Conservation (phyloP, 192 early-diverging fungal genomes). For the Coemansia reversa region DNA sequence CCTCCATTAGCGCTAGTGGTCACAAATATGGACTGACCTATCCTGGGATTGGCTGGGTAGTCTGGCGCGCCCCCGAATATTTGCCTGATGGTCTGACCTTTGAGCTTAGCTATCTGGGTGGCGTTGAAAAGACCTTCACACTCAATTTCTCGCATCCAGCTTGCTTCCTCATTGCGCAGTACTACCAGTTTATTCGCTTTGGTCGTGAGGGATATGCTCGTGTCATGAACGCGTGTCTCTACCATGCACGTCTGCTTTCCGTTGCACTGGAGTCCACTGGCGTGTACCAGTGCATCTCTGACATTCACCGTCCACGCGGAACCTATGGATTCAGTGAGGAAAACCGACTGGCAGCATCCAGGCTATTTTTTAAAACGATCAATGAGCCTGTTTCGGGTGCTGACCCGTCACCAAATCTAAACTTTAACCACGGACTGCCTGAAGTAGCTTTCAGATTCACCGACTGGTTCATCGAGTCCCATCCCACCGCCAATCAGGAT, state of each 20-base stretch:
- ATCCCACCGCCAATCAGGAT: slow-evolving; percentile 62
- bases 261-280: slow-evolving; percentile 57
- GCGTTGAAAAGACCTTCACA: slow-evolving; percentile 67
- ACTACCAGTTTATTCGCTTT: slow-evolving; percentile 76
- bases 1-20: slow-evolving; percentile 78
- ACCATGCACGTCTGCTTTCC: slow-evolving; percentile 60
- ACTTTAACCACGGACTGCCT: slow-evolving; percentile 59
- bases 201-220: slow-evolving; percentile 65
- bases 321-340: slow-evolving; percentile 42
- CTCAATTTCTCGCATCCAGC: slow-evolving; percentile 77
- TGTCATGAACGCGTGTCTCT: slow-evolving; percentile 64
- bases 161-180: slow-evolving; percentile 77
- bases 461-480: slow-evolving; percentile 53
- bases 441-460: slow-evolving; percentile 66
- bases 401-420: slow-evolving; percentile 28
- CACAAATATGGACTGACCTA: slow-evolving; percentile 88
- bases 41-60: slow-evolving; percentile 79
- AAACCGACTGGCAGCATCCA: slow-evolving; percentile 22
- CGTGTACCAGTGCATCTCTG: slow-evolving; percentile 63
- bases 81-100: slow-evolving; percentile 76
- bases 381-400: slow-evolving; percentile 11
- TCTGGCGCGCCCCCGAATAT: slow-evolving; percentile 69
- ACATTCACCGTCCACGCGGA: slow-evolving; percentile 60
- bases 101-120: slow-evolving; percentile 72
- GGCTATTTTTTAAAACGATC: slow-evolving; percentile 15